Conservation (phyloP, 768 basidiomycete genomes). For the Tulasnella sp. region DNA sequence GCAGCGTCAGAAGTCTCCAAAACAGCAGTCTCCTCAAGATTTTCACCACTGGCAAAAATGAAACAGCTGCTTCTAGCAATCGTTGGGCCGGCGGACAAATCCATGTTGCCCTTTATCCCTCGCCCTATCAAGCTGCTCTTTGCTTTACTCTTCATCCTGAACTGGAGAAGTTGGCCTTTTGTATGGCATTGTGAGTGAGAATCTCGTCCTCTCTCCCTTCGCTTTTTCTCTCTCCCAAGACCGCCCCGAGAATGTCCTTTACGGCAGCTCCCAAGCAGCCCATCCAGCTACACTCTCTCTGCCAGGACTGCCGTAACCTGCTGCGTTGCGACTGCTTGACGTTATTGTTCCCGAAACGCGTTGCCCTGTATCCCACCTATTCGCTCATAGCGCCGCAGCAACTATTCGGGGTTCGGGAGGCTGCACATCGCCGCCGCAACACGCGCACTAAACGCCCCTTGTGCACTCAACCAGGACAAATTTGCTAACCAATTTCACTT, state of each 20-base stretch:
- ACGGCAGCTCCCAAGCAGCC: background rate
- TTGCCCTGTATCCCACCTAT: background rate
- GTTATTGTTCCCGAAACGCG: background rate
- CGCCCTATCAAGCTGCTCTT: constrained; percentile 44
- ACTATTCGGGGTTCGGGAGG: background rate
- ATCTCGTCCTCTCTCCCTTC: constrained; percentile 28
- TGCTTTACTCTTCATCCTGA: constrained; percentile 53
- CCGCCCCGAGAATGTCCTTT: background rate
- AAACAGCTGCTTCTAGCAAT: constrained; percentile 15
- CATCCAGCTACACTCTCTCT: background rate
- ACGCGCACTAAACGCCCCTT: constrained; percentile 44
- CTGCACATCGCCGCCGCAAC: constrained; percentile 51
- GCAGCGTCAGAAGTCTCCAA: background rate
- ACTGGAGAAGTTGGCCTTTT: constrained; percentile 59
- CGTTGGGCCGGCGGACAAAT: constrained; percentile 25
- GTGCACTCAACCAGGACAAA: constrained; percentile 37
- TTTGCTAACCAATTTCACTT: constrained; percentile 32
- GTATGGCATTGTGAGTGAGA: constrained; percentile 60
- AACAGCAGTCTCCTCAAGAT: background rate
- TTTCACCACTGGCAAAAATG: background rate
- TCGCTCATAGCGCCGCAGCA: background rate
- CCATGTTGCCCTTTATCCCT: constrained; percentile 30
- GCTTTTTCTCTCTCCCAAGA: background rate
- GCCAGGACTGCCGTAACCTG: background rate
- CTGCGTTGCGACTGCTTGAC: background rate